Conservation (phyloP, 1,139 yeast species). For the Yamadazyma songkhlaensis region DNA sequence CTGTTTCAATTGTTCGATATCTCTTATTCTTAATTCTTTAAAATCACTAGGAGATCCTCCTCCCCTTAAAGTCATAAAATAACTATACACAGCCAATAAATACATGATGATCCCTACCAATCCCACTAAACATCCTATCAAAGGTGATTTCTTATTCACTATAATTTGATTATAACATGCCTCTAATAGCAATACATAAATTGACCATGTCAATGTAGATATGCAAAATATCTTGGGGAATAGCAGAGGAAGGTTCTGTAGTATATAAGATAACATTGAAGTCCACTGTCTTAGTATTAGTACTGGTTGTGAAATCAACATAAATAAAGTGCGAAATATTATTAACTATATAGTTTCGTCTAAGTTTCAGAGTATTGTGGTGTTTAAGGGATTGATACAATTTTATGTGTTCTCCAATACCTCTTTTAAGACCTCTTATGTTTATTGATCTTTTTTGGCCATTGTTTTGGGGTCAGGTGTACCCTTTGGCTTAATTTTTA, state of each 20-base stretch:
- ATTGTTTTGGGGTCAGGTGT: neutral
- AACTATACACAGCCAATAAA: slow-evolving; percentile 35
- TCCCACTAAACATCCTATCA: slow-evolving; percentile 14
- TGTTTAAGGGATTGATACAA: too few species aligned
- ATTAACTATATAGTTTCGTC: too few species aligned
- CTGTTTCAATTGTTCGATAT: slow-evolving; percentile 9
- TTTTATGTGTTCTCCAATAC: too few species aligned
- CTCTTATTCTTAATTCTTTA: slow-evolving; percentile 19
- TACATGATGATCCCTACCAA: slow-evolving; percentile 20
- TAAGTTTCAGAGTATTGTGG: too few species aligned
- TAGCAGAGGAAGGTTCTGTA: slow-evolving; percentile 48
- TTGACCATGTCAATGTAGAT: slow-evolving; percentile 55
- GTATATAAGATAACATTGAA: slow-evolving; percentile 21
- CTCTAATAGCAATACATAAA: slow-evolving; percentile 34
- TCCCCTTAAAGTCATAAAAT: slow-evolving; percentile 58
- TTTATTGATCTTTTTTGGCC: neutral
- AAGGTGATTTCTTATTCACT: slow-evolving; percentile 10
- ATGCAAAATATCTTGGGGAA: slow-evolving; percentile 63
- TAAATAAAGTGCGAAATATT: slow-evolving; percentile 4
- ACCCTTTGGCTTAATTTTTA: slow-evolving; percentile 13
- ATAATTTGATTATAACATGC: slow-evolving; percentile 19
- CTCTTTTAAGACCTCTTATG: too few species aligned
- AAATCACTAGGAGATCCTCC: slow-evolving; percentile 62
- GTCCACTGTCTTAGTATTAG: slow-evolving; percentile 19
- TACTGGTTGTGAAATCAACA: slow-evolving; percentile 23